These are phyloP conservation scores for Pythium dissotocum DNA, from an alignment of 352 stramenopile species.

Conservation along the genomic window DNA sequence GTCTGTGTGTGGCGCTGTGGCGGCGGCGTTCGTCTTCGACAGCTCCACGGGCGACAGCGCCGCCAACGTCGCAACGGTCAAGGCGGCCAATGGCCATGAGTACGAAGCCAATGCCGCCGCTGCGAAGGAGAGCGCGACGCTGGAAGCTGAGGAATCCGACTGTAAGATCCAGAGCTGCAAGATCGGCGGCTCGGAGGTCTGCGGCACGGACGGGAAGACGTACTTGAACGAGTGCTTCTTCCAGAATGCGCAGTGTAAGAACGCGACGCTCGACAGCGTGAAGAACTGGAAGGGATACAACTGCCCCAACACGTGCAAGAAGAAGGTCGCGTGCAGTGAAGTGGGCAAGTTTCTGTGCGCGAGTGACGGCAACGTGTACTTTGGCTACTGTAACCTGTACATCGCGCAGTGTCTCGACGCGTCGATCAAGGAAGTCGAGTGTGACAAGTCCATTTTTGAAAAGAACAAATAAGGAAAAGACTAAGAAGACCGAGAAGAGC, in stretches of 20 bases:
- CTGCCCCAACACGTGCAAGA: slow-evolving; percentile 35
- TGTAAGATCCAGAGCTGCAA: slow-evolving; percentile 23
- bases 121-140: slow-evolving; percentile 2
- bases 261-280: slow-evolving; percentile 22
- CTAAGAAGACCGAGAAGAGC: no score
- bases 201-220: slow-evolving; percentile 34
- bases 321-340: slow-evolving; percentile 32
- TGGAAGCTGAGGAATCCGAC: background rate
- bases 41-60: background rate
- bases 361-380: slow-evolving; percentile 38
- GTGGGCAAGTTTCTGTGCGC: slow-evolving; percentile 36
- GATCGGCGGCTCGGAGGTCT: slow-evolving; percentile 25
- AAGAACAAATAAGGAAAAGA: background rate
- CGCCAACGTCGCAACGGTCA: slow-evolving; percentile 7
- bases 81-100: background rate
- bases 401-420: slow-evolving; percentile 32
- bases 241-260: slow-evolving; percentile 32
- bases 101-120: background rate
- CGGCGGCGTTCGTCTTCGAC: slow-evolving; percentile 16
- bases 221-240: slow-evolving; percentile 38
- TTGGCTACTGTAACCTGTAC: slow-evolving; percentile 40
- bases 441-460: slow-evolving; percentile 26
- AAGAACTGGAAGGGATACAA: slow-evolving; percentile 33
- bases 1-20: slow-evolving; percentile 19
- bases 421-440: slow-evolving; percentile 21